Percentiles rank a stretch among this genome's conserved stretches.
Evolutionary conservation across 2,329 filamentous ascomycete species (phyloP).

Genomic region (Talaromyces sp.): DNA sequence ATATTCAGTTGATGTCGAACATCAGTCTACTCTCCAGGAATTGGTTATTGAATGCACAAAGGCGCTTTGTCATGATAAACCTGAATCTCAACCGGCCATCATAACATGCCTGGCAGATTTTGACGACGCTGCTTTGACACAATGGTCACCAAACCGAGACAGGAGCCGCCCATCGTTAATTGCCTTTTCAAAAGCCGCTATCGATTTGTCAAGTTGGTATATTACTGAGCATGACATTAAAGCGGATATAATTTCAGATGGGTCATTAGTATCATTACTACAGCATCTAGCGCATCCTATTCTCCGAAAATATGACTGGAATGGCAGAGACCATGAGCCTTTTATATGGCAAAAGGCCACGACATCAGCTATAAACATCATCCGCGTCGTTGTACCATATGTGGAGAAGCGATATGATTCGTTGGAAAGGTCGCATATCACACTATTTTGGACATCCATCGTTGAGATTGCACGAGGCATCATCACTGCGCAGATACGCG

Average conservation of each 20-base stretch:
- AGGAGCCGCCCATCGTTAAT: constrained; percentile 71
- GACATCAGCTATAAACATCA: constrained; percentile 62
- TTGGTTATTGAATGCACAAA: constrained; percentile 31
- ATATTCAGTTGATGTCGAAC: constrained; percentile 37
- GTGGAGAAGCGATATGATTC: constrained; percentile 43
- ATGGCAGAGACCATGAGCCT: constrained; percentile 63
- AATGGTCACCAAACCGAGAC: constrained; percentile 33
- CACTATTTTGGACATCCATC: constrained; percentile 66
- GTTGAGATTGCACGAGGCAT: constrained; percentile 65
- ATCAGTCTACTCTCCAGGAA: constrained; percentile 32
- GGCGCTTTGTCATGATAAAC: constrained; percentile 32
- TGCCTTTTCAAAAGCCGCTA: constrained; percentile 78
- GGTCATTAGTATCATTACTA: constrained; percentile 62
- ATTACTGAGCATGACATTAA: constrained; percentile 44
- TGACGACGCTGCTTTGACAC: constrained; percentile 53
- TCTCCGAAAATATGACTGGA: constrained; percentile 73
- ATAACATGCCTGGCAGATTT: constrained; percentile 59
- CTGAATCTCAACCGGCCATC: constrained; percentile 31
- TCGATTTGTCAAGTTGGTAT: constrained; percentile 58
- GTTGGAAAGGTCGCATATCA: constrained; percentile 35
- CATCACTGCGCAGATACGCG: constrained; percentile 58
- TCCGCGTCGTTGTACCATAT: constrained; percentile 62
- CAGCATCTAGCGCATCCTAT: constrained; percentile 67
- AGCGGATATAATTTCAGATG: constrained; percentile 64
- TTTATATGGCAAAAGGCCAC: constrained; percentile 80